These are phyloP conservation scores for Debaryomyces udenii DNA, from an alignment of 1,139 yeast genomes.

Conservation along the genomic window DNA sequence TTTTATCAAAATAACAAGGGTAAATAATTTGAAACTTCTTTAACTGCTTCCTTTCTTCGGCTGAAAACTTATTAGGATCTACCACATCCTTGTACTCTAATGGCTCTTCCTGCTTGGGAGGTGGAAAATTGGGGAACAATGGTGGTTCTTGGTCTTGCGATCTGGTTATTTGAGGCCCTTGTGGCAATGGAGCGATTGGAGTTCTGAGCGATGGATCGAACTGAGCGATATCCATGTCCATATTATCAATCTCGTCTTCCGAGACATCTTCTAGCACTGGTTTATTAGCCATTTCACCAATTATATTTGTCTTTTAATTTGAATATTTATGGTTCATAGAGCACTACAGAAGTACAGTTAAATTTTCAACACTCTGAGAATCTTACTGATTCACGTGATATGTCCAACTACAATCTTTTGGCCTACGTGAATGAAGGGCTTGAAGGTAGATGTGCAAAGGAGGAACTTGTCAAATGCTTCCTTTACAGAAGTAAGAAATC, in stretches of 20 bases:
- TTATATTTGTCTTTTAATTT: neutral
- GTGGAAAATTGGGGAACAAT: constrained; percentile 29
- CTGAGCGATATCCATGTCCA: constrained; percentile 92
- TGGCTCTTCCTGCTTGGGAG: constrained; percentile 6
- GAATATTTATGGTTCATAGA: too few relatives aligned
- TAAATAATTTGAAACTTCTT: constrained; percentile 73
- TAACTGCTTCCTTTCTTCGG: constrained; percentile 61
- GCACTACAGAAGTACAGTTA: too few relatives aligned
- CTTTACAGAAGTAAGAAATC: too few relatives aligned
- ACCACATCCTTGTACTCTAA: constrained; percentile 26
- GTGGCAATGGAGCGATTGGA: constrained; percentile 68
- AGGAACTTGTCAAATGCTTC: too few relatives aligned
- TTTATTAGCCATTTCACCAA: constrained; percentile 48
- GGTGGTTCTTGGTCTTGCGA: constrained; percentile 57
- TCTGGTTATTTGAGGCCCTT: constrained; percentile 59
- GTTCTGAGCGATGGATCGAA: constrained; percentile 76
- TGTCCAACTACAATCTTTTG: too few relatives aligned
- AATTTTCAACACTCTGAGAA: too few relatives aligned
- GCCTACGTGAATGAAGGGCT: too few relatives aligned
- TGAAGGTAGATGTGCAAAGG: too few relatives aligned
- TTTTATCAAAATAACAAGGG: constrained; percentile 89
- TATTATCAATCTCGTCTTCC: constrained; percentile 86
- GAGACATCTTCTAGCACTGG: constrained; percentile 83
- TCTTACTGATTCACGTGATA: too few relatives aligned
- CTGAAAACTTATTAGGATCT: constrained; percentile 42